These are phyloP conservation scores for Capronia coronata DNA, from an alignment of 2,329 filamentous ascomycete species.

Conservation along the genomic window DNA sequence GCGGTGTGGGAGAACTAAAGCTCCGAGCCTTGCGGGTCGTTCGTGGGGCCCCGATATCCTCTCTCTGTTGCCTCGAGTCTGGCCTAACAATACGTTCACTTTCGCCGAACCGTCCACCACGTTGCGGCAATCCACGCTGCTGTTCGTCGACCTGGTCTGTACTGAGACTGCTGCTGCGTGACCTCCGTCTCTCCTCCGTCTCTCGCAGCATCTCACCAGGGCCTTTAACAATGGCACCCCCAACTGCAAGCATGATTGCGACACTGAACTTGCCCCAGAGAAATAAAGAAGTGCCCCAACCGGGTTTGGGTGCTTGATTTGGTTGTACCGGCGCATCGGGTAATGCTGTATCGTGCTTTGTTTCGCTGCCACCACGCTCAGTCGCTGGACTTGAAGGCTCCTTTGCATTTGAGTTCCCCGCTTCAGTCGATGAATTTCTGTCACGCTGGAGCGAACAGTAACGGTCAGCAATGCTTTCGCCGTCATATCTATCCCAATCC, in stretches of 20 bases:
- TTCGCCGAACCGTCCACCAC: neutral
- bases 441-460: conserved; percentile 6
- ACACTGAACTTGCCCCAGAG: conserved; percentile 46
- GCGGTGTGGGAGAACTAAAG: conserved; percentile 18
- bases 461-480: conserved; percentile 24
- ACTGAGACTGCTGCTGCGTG: conserved; percentile 9
- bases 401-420: neutral
- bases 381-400: neutral
- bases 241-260: conserved; percentile 44
- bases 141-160: neutral
- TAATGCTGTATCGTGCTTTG: neutral
- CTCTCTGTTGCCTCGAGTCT: neutral
- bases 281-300: conserved; percentile 31
- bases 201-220: conserved; percentile 37
- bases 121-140: neutral
- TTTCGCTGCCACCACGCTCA: neutral
- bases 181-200: conserved; percentile 17
- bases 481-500: conserved; percentile 26
- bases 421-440: neutral
- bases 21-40: conserved; percentile 16
- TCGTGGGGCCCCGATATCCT: neutral
- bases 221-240: conserved; percentile 43
- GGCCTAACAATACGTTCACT: neutral
- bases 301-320: conserved; percentile 1
- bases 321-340: conserved; percentile 17